Conservation (phyloP, 2,329 filamentous ascomycete species). For the Sarocladiaceae sp. region DNA sequence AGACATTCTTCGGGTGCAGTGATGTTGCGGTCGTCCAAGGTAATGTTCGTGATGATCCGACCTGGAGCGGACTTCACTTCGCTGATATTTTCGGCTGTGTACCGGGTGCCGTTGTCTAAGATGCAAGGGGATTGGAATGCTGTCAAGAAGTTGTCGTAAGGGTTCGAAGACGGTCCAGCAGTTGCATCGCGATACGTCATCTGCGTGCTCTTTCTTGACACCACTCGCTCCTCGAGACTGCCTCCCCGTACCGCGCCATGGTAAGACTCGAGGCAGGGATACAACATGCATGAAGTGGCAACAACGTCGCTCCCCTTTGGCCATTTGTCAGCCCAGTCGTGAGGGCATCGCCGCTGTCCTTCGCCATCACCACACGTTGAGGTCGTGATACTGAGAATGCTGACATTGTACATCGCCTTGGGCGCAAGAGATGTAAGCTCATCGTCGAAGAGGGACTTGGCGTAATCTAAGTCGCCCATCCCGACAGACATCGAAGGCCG, state of each 20-base stretch:
- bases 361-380: not conserved
- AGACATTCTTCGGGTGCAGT: not conserved
- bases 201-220: not conserved
- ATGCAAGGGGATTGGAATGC: not conserved
- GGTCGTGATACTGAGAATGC: not conserved
- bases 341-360: too few species aligned
- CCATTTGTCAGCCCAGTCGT: not conserved
- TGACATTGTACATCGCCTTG: not conserved
- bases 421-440: not conserved
- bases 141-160: not conserved
- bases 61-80: not conserved
- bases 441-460: not conserved
- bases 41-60: not conserved
- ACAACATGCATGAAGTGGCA: not conserved
- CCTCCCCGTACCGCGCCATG: not conserved
- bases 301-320: not conserved
- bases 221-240: not conserved
- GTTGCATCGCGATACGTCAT: not conserved
- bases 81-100: not conserved
- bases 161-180: too few species aligned
- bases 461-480: not conserved
- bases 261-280: not conserved
- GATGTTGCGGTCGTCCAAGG: not conserved
- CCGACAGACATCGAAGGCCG: not conserved
- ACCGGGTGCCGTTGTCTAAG: not conserved